These are phyloP conservation scores for Colletotrichum eremochloae DNA, from an alignment of 2,329 filamentous ascomycete species.

Conservation along the genomic window DNA sequence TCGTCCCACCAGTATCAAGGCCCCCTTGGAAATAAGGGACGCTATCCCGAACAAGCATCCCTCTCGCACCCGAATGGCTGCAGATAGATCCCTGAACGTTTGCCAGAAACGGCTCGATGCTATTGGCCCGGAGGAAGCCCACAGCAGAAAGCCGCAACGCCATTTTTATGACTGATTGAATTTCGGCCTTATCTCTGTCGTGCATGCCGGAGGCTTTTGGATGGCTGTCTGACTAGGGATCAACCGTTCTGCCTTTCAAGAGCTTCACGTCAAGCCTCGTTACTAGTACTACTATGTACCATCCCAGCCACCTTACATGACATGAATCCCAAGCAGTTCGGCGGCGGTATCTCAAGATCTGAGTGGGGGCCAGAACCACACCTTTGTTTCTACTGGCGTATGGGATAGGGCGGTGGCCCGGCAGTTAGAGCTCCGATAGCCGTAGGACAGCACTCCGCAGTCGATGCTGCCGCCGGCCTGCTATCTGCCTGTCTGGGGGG, in stretches of 20 bases:
- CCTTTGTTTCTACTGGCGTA: slow-evolving; percentile 24
- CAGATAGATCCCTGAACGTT: slow-evolving; percentile 28
- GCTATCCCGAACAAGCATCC: slow-evolving; percentile 27
- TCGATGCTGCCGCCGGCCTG: slow-evolving; percentile 41
- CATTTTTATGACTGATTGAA: slow-evolving; percentile 43
- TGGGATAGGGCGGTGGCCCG: slow-evolving; percentile 23
- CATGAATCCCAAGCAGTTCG: not conserved
- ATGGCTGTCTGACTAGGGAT: not conserved
- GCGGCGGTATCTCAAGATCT: slow-evolving; percentile 6
- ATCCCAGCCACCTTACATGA: not conserved
- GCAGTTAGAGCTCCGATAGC: slow-evolving; percentile 39
- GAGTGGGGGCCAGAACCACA: slow-evolving; percentile 20
- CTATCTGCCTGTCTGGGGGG: not conserved
- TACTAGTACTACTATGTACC: not conserved
- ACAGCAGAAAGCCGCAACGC: slow-evolving; percentile 8
- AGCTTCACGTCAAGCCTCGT: slow-evolving; percentile 2
- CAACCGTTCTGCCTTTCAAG: not conserved
- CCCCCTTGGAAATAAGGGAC: not conserved
- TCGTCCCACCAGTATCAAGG: not conserved
- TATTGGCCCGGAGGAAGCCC: slow-evolving; percentile 12
- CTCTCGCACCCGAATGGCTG: slow-evolving; percentile 21
- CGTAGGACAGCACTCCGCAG: slow-evolving; percentile 3
- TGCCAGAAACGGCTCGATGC: not conserved
- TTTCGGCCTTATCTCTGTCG: slow-evolving; percentile 40
- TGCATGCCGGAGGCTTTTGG: slow-evolving; percentile 9